Evolutionary conservation across 2,329 filamentous ascomycete species (phyloP).

Genomic region (Beauveria brongniartii): DNA sequence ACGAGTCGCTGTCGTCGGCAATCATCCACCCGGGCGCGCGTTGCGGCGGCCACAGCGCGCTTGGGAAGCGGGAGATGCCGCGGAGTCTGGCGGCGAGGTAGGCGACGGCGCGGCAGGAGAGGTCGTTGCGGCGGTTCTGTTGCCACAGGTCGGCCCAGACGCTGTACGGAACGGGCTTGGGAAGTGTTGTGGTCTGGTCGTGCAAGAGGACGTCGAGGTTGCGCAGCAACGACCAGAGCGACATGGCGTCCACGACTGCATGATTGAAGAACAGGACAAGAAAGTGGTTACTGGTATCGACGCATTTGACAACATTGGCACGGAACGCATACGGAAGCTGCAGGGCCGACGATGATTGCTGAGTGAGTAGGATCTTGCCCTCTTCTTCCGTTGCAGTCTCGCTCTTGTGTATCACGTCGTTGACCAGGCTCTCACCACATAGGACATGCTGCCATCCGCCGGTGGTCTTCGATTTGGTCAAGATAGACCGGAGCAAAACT

Average conservation of each 20-base stretch:
- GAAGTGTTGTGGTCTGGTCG: constrained; percentile 11
- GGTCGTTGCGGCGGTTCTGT: constrained; percentile 22
- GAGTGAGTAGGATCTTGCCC: constrained; percentile 13
- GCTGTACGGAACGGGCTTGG: constrained; percentile 21
- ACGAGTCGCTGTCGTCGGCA: constrained; percentile 20
- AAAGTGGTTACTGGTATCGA: constrained; percentile 13
- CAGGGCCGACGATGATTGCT: constrained; percentile 11
- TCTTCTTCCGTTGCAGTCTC: constrained; percentile 17
- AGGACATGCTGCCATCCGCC: background rate
- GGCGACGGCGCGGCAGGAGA: constrained; percentile 20
- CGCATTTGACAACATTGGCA: constrained; percentile 18
- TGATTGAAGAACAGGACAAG: constrained; percentile 27
- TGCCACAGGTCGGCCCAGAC: constrained; percentile 25
- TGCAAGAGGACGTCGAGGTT: constrained; percentile 25
- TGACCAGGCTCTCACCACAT: constrained; percentile 15
- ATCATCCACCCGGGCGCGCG: constrained; percentile 28
- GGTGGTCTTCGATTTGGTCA: background rate
- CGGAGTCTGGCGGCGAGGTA: constrained; percentile 25
- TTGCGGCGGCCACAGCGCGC: constrained; percentile 26
- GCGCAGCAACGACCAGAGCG: constrained; percentile 24
- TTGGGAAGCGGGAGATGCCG: constrained; percentile 25
- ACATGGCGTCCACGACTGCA: constrained; percentile 27
- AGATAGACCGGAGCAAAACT: background rate
- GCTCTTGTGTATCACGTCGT: constrained; percentile 19
- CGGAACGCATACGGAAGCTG: constrained; percentile 24